These are phyloP conservation scores for Hyparrhenia diplandra DNA, from an alignment of 176 grass and related monocot genomes.

Conservation along the genomic window DNA sequence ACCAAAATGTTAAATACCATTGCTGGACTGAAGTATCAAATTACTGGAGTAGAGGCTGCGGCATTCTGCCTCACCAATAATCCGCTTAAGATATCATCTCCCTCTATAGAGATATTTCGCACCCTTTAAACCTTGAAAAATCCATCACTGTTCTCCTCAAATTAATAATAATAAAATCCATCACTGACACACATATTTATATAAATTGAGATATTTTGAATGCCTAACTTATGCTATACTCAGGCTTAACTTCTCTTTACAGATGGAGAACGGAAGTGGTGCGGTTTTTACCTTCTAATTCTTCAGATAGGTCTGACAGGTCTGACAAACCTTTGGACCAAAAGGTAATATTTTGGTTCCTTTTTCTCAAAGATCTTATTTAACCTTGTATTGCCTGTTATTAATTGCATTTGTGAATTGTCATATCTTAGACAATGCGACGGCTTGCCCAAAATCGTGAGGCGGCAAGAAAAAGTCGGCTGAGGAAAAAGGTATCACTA, in stretches of 20 bases:
- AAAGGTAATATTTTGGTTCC: conserved; percentile 37
- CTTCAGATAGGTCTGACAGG: conserved; percentile 61
- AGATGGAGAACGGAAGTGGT: conserved; percentile 43
- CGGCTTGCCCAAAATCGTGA: not conserved
- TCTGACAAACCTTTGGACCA: conserved; percentile 65
- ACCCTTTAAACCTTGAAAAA: not conserved
- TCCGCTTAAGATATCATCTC: not conserved
- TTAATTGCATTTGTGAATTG: conserved; percentile 6
- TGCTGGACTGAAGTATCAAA: not conserved
- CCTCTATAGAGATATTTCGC: not conserved
- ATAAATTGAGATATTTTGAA: not conserved
- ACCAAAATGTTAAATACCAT: not conserved
- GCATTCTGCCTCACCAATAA: not conserved
- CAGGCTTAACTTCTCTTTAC: not conserved
- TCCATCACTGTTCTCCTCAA: not conserved
- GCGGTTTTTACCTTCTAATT: conserved; percentile 51
- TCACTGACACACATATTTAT: not conserved
- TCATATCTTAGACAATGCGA: conserved; percentile 35
- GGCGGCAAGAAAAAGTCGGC: not conserved
- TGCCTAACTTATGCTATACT: not conserved
- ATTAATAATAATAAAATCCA: not conserved
- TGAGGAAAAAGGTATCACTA: too few species aligned
- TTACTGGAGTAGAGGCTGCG: not conserved
- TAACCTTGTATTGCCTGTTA: not conserved
- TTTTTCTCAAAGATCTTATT: not conserved